A percentile compares a stretch with the other conserved stretches of the same genome.
These are phyloP conservation scores for Discostella stelligera DNA, from an alignment of 352 stramenopile species.

Conservation along the genomic window DNA sequence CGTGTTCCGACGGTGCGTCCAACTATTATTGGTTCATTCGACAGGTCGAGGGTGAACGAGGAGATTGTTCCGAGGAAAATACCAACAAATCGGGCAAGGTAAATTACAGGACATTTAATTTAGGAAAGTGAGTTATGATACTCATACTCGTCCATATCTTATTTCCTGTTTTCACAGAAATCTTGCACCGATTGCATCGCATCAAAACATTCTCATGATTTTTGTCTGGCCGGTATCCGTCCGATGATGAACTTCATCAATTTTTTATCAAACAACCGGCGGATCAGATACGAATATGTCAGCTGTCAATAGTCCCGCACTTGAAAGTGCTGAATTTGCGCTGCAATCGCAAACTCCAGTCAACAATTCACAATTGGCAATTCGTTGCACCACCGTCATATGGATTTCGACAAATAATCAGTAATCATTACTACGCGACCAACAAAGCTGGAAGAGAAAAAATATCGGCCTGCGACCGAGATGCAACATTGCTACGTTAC, in stretches of 20 bases:
- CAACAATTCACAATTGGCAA: slow-evolving; percentile 32
- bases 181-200: slow-evolving; percentile 1
- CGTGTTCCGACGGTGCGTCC: slow-evolving; percentile 76
- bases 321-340: slow-evolving; percentile 49
- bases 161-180: slow-evolving; percentile 1
- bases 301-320: slow-evolving; percentile 28
- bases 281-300: slow-evolving; percentile 25
- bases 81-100: slow-evolving; percentile 1
- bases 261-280: background rate
- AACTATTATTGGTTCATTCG: slow-evolving; percentile 75
- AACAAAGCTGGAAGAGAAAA: slow-evolving; percentile 12
- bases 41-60: slow-evolving; percentile 56
- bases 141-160: too few species aligned
- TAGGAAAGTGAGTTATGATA: background rate
- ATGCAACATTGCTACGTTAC: slow-evolving; percentile 55
- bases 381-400: slow-evolving; percentile 17
- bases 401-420: background rate
- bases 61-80: slow-evolving; percentile 9
- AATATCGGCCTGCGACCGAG: slow-evolving; percentile 53
- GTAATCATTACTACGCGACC: background rate
- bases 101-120: background rate
- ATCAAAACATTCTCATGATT: slow-evolving; percentile 4
- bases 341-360: slow-evolving; percentile 54
- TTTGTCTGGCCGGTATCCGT: slow-evolving; percentile 25
- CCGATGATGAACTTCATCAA: slow-evolving; percentile 23